Percentiles rank a stretch among this genome's conserved stretches.
phyloP scores from a whole-genome alignment of 2,329 filamentous ascomycete species.

The Cytospora paraplurivora region DNA sequence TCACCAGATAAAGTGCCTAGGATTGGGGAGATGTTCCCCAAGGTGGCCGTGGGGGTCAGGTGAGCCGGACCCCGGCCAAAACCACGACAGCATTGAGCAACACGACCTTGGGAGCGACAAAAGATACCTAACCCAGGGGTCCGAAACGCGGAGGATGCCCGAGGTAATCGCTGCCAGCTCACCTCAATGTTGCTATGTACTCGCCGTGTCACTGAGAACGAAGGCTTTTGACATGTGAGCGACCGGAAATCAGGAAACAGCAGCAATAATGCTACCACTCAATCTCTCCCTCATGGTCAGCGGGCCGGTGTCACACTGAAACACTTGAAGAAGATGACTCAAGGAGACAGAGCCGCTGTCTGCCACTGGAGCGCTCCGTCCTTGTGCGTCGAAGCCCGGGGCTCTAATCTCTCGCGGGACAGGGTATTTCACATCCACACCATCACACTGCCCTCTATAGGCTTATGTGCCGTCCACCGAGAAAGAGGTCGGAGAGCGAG shows the following conservation, averaged over 20 bases:
- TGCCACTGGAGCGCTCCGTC: background rate
- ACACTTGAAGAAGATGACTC: background rate
- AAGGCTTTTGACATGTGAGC: conserved; percentile 12
- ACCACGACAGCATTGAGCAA: background rate
- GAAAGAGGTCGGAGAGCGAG: background rate
- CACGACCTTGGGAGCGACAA: background rate
- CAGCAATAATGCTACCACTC: background rate
- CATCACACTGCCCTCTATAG: background rate
- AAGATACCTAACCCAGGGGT: background rate
- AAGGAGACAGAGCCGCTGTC: background rate
- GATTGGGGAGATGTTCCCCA: background rate
- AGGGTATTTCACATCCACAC: background rate
- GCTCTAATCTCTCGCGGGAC: conserved; percentile 1
- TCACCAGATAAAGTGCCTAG: conserved; percentile 17
- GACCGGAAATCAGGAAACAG: background rate
- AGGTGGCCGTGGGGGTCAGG: conserved; percentile 24
- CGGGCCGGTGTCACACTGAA: conserved; percentile 8
- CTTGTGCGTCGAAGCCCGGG: background rate
- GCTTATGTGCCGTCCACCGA: too few relatives aligned
- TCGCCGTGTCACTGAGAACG: background rate
- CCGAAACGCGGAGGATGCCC: background rate
- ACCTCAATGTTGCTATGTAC: background rate
- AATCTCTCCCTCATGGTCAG: background rate
- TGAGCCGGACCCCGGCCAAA: conserved; percentile 14
- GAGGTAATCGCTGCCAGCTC: background rate